phyloP scores from a whole-genome alignment of 805 yeast species.

The Metschnikowia similis region DNA sequence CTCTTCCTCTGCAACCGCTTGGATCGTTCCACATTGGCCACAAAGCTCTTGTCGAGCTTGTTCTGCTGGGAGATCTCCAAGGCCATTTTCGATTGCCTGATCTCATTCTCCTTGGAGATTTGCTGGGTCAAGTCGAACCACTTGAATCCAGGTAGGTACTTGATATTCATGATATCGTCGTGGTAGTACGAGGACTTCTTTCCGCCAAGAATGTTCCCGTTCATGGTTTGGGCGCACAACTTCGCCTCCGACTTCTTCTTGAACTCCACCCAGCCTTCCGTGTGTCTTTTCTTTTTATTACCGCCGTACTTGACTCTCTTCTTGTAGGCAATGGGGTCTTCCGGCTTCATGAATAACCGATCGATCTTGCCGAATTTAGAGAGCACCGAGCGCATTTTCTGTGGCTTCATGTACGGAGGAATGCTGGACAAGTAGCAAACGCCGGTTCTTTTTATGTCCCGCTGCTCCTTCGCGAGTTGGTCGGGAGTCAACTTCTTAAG shows the following conservation, averaged over 20 bases:
- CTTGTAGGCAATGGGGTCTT: slow-evolving; percentile 60
- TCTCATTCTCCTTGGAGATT: slow-evolving; percentile 83
- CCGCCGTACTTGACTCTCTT: slow-evolving; percentile 83
- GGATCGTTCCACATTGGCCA: slow-evolving; percentile 79
- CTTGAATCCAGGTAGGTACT: slow-evolving; percentile 85
- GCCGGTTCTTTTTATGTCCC: slow-evolving; percentile 68
- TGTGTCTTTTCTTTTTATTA: slow-evolving; percentile 79
- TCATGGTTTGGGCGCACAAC: slow-evolving; percentile 77
- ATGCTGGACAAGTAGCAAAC: slow-evolving; percentile 87
- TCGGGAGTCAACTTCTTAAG: slow-evolving; percentile 55
- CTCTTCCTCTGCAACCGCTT: slow-evolving; percentile 64
- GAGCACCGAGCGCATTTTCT: slow-evolving; percentile 77
- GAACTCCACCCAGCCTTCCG: slow-evolving; percentile 98
- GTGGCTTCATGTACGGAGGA: slow-evolving; percentile 97
- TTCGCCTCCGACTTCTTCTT: slow-evolving; percentile 81
- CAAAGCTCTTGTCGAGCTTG: slow-evolving; percentile 77
- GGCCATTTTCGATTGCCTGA: slow-evolving; percentile 80
- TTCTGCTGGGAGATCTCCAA: slow-evolving; percentile 88
- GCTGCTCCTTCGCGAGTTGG: slow-evolving; percentile 50
- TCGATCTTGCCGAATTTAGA: slow-evolving; percentile 84
- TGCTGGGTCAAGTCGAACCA: slow-evolving; percentile 95
- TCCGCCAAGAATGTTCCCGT: slow-evolving; percentile 89
- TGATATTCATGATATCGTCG: slow-evolving; percentile 90
- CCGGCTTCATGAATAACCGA: slow-evolving; percentile 82
- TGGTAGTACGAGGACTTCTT: slow-evolving; percentile 86